Conservation (phyloP, 352 stramenopile genomes). For the Phytophthora cajani region DNA sequence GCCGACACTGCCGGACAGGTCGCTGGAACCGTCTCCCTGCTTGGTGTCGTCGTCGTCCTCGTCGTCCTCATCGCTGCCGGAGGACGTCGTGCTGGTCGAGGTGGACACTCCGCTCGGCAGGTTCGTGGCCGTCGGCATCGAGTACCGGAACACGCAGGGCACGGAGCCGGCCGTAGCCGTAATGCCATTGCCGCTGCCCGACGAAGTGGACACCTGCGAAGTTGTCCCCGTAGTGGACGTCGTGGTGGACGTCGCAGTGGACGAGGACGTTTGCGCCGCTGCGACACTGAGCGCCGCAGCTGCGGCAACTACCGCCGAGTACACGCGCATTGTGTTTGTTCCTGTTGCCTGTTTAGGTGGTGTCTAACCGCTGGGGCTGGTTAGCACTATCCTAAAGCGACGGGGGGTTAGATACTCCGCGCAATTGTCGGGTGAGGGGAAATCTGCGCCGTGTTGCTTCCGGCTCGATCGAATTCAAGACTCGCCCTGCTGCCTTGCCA, state of each 20-base stretch:
- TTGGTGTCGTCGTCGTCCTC: conserved; percentile 5
- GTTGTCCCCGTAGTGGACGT: background rate
- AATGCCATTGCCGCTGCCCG: conserved; percentile 32
- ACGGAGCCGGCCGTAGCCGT: conserved; percentile 26
- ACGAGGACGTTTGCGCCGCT: conserved; percentile 47
- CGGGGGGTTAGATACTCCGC: conserved; percentile 10
- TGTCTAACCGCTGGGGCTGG: background rate
- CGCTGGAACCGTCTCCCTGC: conserved; percentile 3
- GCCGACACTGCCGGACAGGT: conserved; percentile 28
- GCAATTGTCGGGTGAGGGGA: conserved; percentile 3
- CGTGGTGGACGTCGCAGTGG: conserved; percentile 1
- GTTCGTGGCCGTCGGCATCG: conserved; percentile 61
- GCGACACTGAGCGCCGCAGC: conserved; percentile 29
- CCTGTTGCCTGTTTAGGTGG: conserved; percentile 3
- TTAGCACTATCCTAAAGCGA: conserved; percentile 20
- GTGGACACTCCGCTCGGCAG: conserved; percentile 42
- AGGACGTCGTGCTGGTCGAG: conserved; percentile 18
- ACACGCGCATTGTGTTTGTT: conserved; percentile 26
- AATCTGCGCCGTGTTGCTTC: conserved; percentile 25
- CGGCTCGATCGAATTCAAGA: conserved; percentile 1
- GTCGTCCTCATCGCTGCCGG: conserved; percentile 20
- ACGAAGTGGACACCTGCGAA: conserved; percentile 41
- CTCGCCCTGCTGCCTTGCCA: background rate
- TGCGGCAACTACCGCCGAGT: conserved; percentile 17
- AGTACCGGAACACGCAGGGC: conserved; percentile 63